Conservation (phyloP, 148 eudicot species). For the Vaccinium darrowii region DNA sequence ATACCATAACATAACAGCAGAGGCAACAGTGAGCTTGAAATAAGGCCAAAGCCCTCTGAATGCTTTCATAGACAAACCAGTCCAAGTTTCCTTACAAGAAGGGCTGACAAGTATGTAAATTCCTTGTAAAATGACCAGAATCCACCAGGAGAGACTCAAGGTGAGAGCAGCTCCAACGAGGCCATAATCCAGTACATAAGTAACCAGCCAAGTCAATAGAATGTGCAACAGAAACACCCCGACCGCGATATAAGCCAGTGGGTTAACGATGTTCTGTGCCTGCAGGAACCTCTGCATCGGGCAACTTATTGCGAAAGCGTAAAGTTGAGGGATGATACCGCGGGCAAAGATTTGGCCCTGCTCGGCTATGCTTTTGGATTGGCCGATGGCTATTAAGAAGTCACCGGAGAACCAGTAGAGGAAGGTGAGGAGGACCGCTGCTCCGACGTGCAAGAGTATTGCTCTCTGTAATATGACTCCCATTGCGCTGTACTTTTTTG, state of each 20-base stretch:
- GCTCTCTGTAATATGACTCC: conserved; percentile 61
- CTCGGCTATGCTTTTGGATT: conserved; percentile 36
- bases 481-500: conserved; percentile 41
- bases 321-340: conserved; percentile 52
- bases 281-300: conserved; percentile 57
- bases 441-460: conserved; percentile 44
- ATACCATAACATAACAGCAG: conserved; percentile 60
- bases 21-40: conserved; percentile 55
- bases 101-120: conserved; percentile 42
- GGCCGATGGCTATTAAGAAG: conserved; percentile 41
- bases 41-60: conserved; percentile 59
- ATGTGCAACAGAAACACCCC: conserved; percentile 46
- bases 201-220: conserved; percentile 47
- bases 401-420: conserved; percentile 42
- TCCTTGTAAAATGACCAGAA: conserved; percentile 41
- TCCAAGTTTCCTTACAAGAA: conserved; percentile 50
- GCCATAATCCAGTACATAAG: conserved; percentile 43
- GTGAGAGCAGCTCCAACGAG: conserved; percentile 52
- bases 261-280: conserved; percentile 66
- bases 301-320: conserved; percentile 52
- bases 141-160: conserved; percentile 58
- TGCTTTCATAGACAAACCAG: conserved; percentile 41
- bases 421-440: conserved; percentile 44
- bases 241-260: conserved; percentile 55
- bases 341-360: conserved; percentile 48